These are phyloP conservation scores for Pseudocercospora cruenta DNA, from an alignment of 2,329 filamentous ascomycete species.

Conservation along the genomic window DNA sequence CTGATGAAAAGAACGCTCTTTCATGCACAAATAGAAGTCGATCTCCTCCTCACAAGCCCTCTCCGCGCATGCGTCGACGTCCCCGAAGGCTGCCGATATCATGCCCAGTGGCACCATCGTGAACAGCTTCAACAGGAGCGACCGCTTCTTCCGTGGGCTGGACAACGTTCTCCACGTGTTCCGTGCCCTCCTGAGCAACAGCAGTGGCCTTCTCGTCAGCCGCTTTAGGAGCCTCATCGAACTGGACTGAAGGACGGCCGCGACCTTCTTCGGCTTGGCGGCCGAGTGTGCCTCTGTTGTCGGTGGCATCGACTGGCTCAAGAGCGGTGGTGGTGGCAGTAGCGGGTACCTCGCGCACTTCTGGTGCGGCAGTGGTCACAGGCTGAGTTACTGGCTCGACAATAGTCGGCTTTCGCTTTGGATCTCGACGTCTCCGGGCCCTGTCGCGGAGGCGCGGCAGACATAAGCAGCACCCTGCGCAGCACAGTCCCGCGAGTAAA, in stretches of 20 bases:
- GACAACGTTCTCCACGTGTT: not conserved
- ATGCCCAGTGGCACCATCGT: not conserved
- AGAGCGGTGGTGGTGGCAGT: constrained; percentile 7
- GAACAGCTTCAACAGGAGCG: constrained; percentile 12
- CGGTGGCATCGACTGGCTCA: not conserved
- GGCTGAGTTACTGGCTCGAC: not conserved
- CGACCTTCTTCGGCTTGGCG: constrained; percentile 35
- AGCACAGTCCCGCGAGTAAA: not conserved
- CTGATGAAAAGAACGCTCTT: not conserved
- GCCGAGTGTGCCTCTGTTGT: constrained; percentile 26
- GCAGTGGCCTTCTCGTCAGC: not conserved
- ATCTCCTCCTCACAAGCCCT: not conserved
- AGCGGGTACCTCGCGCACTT: constrained; percentile 2
- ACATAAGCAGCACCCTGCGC: not conserved
- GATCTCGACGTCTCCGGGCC: not conserved
- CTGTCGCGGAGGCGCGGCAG: not conserved
- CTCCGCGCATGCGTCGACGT: constrained; percentile 12
- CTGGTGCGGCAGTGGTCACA: not conserved
- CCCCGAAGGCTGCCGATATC: constrained; percentile 30
- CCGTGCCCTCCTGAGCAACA: not conserved
- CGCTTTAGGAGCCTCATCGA: constrained; percentile 3
- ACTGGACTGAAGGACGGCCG: constrained; percentile 28
- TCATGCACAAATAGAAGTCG: not conserved
- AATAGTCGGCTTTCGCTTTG: not conserved
- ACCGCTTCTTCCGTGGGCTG: not conserved